A percentile compares a stretch with the other conserved stretches of the same genome.
Conservation (phyloP, 2,329 filamentous ascomycete genomes). For the Phoma sp. region DNA sequence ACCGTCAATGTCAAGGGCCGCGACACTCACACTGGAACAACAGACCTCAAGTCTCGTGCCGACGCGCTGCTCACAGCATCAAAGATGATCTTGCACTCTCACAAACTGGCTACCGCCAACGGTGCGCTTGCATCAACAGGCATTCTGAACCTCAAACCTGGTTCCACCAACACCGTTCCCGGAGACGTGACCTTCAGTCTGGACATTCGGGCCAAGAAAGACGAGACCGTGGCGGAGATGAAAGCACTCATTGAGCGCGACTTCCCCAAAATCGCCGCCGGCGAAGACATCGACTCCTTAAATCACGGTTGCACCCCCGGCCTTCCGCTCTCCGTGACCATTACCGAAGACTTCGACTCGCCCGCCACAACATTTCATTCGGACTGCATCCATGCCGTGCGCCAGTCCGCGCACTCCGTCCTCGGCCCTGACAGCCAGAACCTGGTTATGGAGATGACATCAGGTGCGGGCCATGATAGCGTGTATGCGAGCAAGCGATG, state of each 20-base stretch:
- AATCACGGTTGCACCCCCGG: constrained; percentile 55
- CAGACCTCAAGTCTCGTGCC: constrained; percentile 69
- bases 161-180: constrained; percentile 77
- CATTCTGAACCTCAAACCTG: constrained; percentile 70
- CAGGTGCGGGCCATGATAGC: constrained; percentile 69
- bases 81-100: constrained; percentile 71
- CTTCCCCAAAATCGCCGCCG: constrained; percentile 67
- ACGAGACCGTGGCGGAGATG: constrained; percentile 64
- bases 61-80: constrained; percentile 74
- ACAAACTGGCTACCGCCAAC: constrained; percentile 67
- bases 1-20: constrained; percentile 70
- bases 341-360: constrained; percentile 68
- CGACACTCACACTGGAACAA: constrained; percentile 79
- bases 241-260: constrained; percentile 64
- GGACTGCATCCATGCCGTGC: constrained; percentile 72
- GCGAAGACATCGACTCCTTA: constrained; percentile 60
- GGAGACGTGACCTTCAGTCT: constrained; percentile 72
- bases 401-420: constrained; percentile 66
- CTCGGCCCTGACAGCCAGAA: constrained; percentile 57
- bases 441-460: constrained; percentile 67
- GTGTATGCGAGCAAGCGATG: constrained; percentile 55
- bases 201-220: constrained; percentile 69
- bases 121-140: constrained; percentile 73
- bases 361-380: constrained; percentile 67
- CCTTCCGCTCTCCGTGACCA: constrained; percentile 63